Percentiles rank a stretch among this genome's conserved stretches.
Evolutionary conservation across 2,329 filamentous ascomycete species (phyloP).

Genomic region (Ascomycota sp.): DNA sequence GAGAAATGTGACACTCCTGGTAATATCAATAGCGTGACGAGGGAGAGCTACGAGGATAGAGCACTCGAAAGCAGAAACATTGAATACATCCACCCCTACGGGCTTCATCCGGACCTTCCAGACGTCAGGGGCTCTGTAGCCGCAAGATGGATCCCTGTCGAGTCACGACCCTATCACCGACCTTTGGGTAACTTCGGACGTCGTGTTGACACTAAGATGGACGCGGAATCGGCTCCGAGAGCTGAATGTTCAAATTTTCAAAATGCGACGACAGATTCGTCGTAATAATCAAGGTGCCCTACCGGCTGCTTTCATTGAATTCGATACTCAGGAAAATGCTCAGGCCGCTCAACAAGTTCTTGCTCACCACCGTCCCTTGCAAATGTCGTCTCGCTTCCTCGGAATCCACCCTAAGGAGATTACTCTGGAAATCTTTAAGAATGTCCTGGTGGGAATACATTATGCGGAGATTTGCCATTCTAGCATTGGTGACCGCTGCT

Average conservation of each 20-base stretch:
- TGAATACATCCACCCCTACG: constrained; percentile 17
- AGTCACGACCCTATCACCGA: constrained; percentile 56
- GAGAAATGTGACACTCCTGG: too few species aligned
- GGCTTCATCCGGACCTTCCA: constrained; percentile 13
- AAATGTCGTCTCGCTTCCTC: constrained; percentile 72
- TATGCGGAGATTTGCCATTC: constrained; percentile 45
- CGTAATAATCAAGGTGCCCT: constrained; percentile 47
- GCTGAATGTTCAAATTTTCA: constrained; percentile 22
- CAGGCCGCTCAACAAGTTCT: constrained; percentile 75
- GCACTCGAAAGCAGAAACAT: constrained; percentile 7
- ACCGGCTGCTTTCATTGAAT: constrained; percentile 79
- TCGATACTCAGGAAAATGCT: constrained; percentile 60
- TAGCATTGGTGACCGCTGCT: constrained; percentile 52
- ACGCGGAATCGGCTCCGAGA: constrained; percentile 35
- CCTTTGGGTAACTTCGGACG: constrained; percentile 51
- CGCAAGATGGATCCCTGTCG: constrained; percentile 51
- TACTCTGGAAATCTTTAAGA: constrained; percentile 67
- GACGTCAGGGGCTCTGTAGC: constrained; percentile 34
- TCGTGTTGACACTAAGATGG: constrained; percentile 89
- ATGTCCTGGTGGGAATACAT: constrained; percentile 78
- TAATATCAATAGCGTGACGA: too few species aligned
- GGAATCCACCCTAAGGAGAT: constrained; percentile 68
- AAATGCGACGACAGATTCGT: constrained; percentile 56
- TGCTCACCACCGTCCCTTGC: constrained; percentile 67
- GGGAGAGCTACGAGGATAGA: background rate